phyloP scores from a whole-genome alignment of 2,329 filamentous ascomycete genomes.

The Cladophialophora immunda region DNA sequence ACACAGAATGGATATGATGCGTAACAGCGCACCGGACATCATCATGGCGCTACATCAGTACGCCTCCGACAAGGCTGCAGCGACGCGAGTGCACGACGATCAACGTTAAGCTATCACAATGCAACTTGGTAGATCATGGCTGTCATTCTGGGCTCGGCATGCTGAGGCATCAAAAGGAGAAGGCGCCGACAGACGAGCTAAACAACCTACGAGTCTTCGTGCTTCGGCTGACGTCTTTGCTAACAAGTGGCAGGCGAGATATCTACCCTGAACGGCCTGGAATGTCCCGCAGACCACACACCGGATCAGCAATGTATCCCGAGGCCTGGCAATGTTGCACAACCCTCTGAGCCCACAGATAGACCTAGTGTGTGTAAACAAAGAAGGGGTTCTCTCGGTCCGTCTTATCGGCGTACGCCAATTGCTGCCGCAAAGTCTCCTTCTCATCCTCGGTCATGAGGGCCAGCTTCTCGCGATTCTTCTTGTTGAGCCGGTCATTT shows the following conservation, averaged over 20 bases:
- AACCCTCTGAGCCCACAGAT: too few species aligned
- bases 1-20: too few species aligned
- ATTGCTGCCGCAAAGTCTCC: slow-evolving; percentile 40
- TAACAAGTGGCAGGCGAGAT: background rate
- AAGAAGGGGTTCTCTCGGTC: slow-evolving; percentile 44
- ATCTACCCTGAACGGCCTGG: background rate
- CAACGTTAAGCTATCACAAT: too few species aligned
- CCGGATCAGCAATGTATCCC: too few species aligned
- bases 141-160: background rate
- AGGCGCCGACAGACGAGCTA: too few species aligned
- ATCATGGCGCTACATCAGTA: background rate
- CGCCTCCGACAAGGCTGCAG: background rate
- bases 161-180: background rate
- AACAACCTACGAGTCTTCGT: too few species aligned
- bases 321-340: too few species aligned
- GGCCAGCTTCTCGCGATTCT: slow-evolving; percentile 42
- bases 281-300: too few species aligned
- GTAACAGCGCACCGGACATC: too few species aligned
- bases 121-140: background rate
- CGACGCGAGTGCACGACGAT: too few species aligned
- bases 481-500: slow-evolving; percentile 45
- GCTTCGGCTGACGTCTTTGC: background rate
- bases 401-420: slow-evolving; percentile 44
- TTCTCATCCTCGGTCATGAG: slow-evolving; percentile 45
- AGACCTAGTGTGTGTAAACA: slow-evolving; percentile 40